Conservation (phyloP, 345 rosid species). For the Mangifera indica region DNA sequence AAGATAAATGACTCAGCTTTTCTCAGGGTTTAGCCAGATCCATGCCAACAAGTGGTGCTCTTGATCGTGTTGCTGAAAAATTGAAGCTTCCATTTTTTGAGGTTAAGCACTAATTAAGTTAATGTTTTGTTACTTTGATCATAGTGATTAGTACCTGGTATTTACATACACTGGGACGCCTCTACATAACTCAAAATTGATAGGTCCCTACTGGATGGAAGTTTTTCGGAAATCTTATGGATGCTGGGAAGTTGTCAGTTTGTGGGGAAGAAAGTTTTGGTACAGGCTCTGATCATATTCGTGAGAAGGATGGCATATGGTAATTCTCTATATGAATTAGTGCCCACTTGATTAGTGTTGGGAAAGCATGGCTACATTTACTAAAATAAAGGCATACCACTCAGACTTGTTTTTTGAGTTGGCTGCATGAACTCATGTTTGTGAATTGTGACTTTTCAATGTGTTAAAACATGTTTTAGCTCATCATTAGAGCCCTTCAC, state of each 20-base stretch:
- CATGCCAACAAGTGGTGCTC: constrained; percentile 98
- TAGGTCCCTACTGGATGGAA: constrained; percentile 99
- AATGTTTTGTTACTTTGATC: constrained; percentile 3
- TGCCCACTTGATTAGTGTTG: background rate
- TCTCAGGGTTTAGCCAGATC: constrained; percentile 91
- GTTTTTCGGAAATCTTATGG: constrained; percentile 96
- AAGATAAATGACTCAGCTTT: constrained; percentile 12
- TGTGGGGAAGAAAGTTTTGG: constrained; percentile 99
- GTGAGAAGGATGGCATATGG: constrained; percentile 97
- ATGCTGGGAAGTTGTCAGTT: constrained; percentile 85
- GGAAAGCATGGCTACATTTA: background rate
- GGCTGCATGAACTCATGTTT: background rate
- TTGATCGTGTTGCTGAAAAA: constrained; percentile 89
- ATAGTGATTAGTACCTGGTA: background rate
- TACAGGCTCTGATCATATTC: constrained; percentile 95
- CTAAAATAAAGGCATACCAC: background rate
- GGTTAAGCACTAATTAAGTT: constrained; percentile 40
- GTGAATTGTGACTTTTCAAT: background rate
- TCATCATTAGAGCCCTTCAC: background rate
- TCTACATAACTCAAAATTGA: constrained; percentile 21
- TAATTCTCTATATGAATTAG: constrained; percentile 35
- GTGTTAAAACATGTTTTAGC: too few species aligned
- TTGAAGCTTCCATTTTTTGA: constrained; percentile 81
- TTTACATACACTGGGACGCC: constrained; percentile 5
- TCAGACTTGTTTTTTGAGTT: background rate